Evolutionary conservation across 305 asterid genomes (phyloP), one percentile per base, ranked within the genome.

Genomic region (Vinca major): DNA sequence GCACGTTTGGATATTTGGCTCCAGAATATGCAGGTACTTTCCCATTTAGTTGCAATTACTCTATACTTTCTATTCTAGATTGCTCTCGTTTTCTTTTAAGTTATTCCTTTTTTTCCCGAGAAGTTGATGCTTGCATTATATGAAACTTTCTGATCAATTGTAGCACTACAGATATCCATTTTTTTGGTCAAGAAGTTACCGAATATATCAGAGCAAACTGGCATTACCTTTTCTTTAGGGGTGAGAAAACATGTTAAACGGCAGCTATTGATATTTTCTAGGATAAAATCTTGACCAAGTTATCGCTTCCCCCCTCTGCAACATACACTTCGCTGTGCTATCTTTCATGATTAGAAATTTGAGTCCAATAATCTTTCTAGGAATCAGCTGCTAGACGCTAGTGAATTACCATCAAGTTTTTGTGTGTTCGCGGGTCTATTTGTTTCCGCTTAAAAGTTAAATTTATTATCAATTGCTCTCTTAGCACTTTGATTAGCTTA

Each of bases 11-110:
- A 54, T 90, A 92, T 80, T 80, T 92, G 19, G 98, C 98, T 26
- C 98, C 98, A 0, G 98, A 92, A 80, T 92, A 92, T 80, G 98
- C 98, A 79, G 97, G 98, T 92, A 77, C 7, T 7, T 63, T 3
- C 50, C n/a, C 16, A 10, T 55, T 21, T 13, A 33, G 1, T 17
- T 12, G 48, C 40, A 2, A 41, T 7, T 56, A 9, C 11, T 3
- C 8, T 20, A 37, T 1, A n/a, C 3, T 61, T 16, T 8, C 12
- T 33, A 60, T 58, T 66, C 12, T 57, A 19, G 7, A 4, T 52
- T 56, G 12, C 39, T 26, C 19, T 20, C 7, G 19, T 57, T 33
- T 19, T 7, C 2, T 7, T 21, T 13, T 26, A 17, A 20, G 0
- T 54, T 54, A 2, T 54, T 14, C 43, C 3, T 48, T 48, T n/a